Conservation (phyloP, 148 eudicot genomes). For the Chenopodium album region DNA sequence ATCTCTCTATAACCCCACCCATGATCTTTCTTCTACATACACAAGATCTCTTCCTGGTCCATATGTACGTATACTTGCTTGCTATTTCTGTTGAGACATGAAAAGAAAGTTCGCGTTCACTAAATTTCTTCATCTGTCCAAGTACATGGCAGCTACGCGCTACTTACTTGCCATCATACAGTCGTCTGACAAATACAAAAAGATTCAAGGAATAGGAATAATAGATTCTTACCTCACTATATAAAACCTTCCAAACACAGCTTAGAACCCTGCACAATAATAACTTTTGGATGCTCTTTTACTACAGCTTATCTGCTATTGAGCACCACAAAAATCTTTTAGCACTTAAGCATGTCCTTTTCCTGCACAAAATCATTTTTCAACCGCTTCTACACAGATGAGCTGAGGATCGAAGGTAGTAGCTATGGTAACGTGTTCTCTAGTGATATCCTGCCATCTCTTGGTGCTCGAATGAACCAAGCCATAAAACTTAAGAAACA, state of each 20-base stretch:
- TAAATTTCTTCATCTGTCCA: slow-evolving; percentile 21
- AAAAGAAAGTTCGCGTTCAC: slow-evolving; percentile 25
- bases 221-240: slow-evolving; percentile 16
- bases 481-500: slow-evolving; percentile 43
- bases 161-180: background rate
- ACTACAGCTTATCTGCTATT: background rate
- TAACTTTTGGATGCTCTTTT: background rate
- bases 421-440: slow-evolving; percentile 57
- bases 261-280: background rate
- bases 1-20: slow-evolving; percentile 8
- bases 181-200: slow-evolving; percentile 13
- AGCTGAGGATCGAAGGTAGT: slow-evolving; percentile 32
- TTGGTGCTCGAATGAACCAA: slow-evolving; percentile 73
- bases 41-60: slow-evolving; percentile 12
- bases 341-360: slow-evolving; percentile 37
- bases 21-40: background rate
- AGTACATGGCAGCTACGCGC: slow-evolving; percentile 20
- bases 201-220: background rate
- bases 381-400: slow-evolving; percentile 54
- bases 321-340: background rate
- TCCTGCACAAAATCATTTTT: slow-evolving; percentile 42
- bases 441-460: slow-evolving; percentile 68
- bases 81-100: slow-evolving; percentile 14
- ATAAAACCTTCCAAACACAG: slow-evolving; percentile 23
- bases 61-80: slow-evolving; percentile 7